Percentiles rank a stretch among this genome's conserved stretches.
Conservation (phyloP, 805 yeast genomes). For the Aciculoconidium aculeatum region DNA sequence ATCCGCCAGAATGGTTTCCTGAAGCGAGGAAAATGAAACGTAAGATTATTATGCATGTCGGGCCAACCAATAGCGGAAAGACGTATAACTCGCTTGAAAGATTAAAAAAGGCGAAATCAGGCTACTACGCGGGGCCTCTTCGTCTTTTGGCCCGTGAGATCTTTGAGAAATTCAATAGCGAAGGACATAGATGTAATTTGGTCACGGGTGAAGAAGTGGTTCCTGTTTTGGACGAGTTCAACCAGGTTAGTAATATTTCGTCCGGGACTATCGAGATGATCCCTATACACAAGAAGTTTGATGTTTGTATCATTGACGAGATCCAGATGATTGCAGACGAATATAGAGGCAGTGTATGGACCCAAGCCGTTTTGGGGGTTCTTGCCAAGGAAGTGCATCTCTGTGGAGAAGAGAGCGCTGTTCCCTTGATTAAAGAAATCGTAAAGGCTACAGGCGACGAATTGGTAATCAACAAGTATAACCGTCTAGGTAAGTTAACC, state of each 20-base stretch:
- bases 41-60: constrained; percentile 85
- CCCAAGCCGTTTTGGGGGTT: constrained; percentile 82
- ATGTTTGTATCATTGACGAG: constrained; percentile 89
- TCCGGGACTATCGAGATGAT: constrained; percentile 95
- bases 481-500: constrained; percentile 66
- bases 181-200: constrained; percentile 70
- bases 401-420: constrained; percentile 89
- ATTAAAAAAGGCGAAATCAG: constrained; percentile 59
- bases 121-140: constrained; percentile 93
- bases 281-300: constrained; percentile 60
- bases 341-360: constrained; percentile 90
- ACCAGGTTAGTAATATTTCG: constrained; percentile 67
- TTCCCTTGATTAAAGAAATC: constrained; percentile 57
- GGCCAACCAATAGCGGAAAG: constrained; percentile 97
- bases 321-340: constrained; percentile 89
- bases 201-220: constrained; percentile 95
- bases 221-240: constrained; percentile 60
- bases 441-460: constrained; percentile 74
- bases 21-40: constrained; percentile 75
- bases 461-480: constrained; percentile 61
- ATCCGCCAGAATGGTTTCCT: constrained; percentile 67
- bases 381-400: constrained; percentile 80
- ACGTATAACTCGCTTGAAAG: constrained; percentile 76
- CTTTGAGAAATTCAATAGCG: constrained; percentile 68
- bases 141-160: constrained; percentile 88